Conservation (phyloP, 352 stramenopile genomes). For the Phytophthora macrochlamydospora region DNA sequence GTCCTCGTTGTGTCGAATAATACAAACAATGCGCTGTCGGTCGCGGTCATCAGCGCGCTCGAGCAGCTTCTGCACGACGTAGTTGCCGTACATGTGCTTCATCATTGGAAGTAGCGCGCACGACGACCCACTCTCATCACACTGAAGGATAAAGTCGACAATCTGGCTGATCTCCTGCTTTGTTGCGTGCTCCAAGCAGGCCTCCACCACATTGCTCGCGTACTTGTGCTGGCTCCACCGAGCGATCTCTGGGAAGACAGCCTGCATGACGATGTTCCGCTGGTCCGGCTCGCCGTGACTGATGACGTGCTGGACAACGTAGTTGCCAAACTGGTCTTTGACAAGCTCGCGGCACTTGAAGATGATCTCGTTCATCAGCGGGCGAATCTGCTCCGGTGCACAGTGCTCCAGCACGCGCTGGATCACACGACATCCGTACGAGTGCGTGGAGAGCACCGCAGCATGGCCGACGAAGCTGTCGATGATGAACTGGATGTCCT, state of each 20-base stretch:
- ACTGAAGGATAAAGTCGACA: slow-evolving; percentile 80
- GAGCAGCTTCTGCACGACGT: slow-evolving; percentile 96
- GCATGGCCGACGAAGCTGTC: slow-evolving; percentile 94
- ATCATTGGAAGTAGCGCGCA: slow-evolving; percentile 93
- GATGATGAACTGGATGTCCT: slow-evolving; percentile 98
- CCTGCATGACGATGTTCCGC: slow-evolving; percentile 79
- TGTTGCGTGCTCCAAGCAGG: slow-evolving; percentile 90
- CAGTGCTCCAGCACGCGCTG: slow-evolving; percentile 98
- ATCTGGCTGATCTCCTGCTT: slow-evolving; percentile 82
- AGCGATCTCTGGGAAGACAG: slow-evolving; percentile 87
- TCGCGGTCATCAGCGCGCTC: slow-evolving; percentile 89
- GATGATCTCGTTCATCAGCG: slow-evolving; percentile 95
- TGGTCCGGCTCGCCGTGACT: slow-evolving; percentile 91
- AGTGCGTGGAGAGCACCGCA: slow-evolving; percentile 92
- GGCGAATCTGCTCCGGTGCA: slow-evolving; percentile 88
- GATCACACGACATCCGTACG: slow-evolving; percentile 98
- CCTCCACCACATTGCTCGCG: slow-evolving; percentile 96
- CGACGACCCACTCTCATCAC: slow-evolving; percentile 69
- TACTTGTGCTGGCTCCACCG: slow-evolving; percentile 96
- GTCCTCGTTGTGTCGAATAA: slow-evolving; percentile 90
- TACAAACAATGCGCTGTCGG: slow-evolving; percentile 87
- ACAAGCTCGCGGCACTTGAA: slow-evolving; percentile 86
- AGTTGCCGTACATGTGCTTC: slow-evolving; percentile 97
- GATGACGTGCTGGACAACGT: slow-evolving; percentile 99
- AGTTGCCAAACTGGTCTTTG: slow-evolving; percentile 99